Evolutionary conservation across 768 basidiomycete genomes (phyloP).

Genomic region (Lactarius vividus): DNA sequence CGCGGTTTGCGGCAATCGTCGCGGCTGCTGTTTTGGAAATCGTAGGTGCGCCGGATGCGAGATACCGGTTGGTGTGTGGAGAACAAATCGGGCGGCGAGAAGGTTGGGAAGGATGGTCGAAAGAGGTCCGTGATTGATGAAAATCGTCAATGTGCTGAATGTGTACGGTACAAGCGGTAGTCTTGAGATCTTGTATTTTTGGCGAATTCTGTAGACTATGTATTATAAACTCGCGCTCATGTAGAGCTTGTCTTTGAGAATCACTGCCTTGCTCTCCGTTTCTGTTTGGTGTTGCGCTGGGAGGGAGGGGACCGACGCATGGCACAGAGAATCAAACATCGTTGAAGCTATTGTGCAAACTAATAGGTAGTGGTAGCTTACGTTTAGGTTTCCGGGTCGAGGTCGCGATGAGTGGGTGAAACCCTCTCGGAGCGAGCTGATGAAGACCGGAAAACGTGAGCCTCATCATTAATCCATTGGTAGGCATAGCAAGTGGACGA

Average conservation of each 20-base stretch:
- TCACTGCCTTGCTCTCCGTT: too few relatives aligned
- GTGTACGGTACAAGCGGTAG: not conserved
- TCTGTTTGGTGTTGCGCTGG: too few relatives aligned
- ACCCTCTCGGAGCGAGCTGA: too few relatives aligned
- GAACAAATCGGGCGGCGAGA: conserved; percentile 37
- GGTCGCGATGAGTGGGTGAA: too few relatives aligned
- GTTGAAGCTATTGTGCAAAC: too few relatives aligned
- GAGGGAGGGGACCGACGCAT: too few relatives aligned
- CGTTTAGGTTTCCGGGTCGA: too few relatives aligned
- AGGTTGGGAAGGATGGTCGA: conserved; percentile 47
- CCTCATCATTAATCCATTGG: too few relatives aligned
- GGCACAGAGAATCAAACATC: too few relatives aligned
- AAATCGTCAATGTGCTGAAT: not conserved
- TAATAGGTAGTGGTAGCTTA: too few relatives aligned
- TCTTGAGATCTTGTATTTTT: not conserved
- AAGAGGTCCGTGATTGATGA: conserved; percentile 1
- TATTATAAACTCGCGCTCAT: not conserved
- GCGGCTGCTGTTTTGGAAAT: conserved; percentile 42
- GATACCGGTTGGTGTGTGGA: conserved; percentile 31
- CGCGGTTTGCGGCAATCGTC: conserved; percentile 49
- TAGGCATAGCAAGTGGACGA: too few relatives aligned
- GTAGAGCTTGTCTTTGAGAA: not conserved
- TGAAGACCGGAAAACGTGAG: too few relatives aligned
- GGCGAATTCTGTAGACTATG: not conserved
- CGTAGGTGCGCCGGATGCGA: conserved; percentile 33